Evolutionary conservation across 495 filamentous ascomycete genomes (phyloP).

Genomic region (Copromyces sp.): DNA sequence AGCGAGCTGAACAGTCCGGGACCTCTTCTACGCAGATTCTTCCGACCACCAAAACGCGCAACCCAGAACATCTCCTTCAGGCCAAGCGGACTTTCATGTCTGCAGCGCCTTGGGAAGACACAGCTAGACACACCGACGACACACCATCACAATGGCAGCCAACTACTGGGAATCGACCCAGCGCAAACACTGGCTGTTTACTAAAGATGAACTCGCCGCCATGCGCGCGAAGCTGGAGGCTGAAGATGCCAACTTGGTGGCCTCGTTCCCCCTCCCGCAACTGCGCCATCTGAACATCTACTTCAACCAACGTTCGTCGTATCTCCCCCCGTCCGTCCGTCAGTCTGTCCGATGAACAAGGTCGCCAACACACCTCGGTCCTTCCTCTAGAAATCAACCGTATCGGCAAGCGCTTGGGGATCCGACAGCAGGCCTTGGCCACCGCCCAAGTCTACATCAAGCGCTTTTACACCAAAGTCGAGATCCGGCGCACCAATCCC

Average conservation of each 20-base stretch:
- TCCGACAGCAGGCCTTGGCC: conserved; percentile 85
- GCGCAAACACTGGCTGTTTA: conserved; percentile 80
- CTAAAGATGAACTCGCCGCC: conserved; percentile 62
- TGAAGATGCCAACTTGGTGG: conserved; percentile 57
- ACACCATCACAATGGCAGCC: conserved; percentile 60
- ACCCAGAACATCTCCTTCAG: background rate
- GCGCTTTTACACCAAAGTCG: conserved; percentile 84
- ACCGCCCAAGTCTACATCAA: conserved; percentile 93
- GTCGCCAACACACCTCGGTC: background rate
- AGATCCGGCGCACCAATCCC: conserved; percentile 86
- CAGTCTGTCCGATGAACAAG: background rate
- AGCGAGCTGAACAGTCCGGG: background rate
- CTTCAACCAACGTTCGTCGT: conserved; percentile 72
- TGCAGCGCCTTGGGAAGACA: background rate
- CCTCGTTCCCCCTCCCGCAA: conserved; percentile 73
- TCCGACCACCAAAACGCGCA: background rate
- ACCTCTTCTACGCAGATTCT: background rate
- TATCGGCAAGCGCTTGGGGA: conserved; percentile 66
- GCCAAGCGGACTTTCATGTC: background rate
- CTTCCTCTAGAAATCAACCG: conserved; percentile 58
- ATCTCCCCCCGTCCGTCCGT: background rate
- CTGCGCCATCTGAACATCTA: conserved; percentile 78
- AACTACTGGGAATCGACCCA: conserved; percentile 97
- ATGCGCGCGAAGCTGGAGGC: conserved; percentile 64
- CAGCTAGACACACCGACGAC: background rate